Evolutionary conservation across 2,329 filamentous ascomycete species (phyloP).

Genomic region (Colletotrichum theobromicola): DNA sequence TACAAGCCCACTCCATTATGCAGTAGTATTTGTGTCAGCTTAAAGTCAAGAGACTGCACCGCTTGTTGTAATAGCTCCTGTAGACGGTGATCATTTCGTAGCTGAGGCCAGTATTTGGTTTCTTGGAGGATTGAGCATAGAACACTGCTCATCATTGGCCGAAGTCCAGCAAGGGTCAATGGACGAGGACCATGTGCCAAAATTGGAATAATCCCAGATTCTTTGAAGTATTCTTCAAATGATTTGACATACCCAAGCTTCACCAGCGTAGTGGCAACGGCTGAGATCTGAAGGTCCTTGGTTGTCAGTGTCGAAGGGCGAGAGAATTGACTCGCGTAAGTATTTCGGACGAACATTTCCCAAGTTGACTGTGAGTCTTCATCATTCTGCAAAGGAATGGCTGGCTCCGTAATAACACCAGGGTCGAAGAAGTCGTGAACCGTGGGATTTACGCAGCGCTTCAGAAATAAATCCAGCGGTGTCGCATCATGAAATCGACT

Average conservation of each 20-base stretch:
- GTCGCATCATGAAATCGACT: neutral
- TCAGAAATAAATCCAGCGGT: neutral
- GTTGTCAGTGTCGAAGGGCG: too few species aligned
- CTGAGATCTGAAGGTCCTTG: neutral
- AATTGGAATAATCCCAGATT: neutral
- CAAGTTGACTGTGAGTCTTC: too few species aligned
- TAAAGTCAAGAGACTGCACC: neutral
- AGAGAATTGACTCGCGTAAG: too few species aligned
- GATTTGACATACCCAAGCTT: neutral
- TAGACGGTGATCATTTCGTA: neutral
- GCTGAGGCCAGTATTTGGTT: neutral
- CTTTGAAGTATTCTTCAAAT: neutral
- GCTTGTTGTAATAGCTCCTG: neutral
- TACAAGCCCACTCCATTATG: neutral
- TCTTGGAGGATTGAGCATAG: neutral
- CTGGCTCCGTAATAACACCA: fast-evolving
- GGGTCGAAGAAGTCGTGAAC: too few species aligned
- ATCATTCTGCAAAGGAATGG: neutral
- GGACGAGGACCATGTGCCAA: too few species aligned
- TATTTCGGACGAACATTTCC: too few species aligned
- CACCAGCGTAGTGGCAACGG: neutral
- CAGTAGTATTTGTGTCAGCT: neutral
- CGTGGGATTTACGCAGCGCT: neutral
- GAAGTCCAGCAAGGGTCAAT: neutral
- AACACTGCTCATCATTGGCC: neutral